Evolutionary conservation across 1,284 basidiomycete genomes (phyloP).

Genomic region (Psilocybe mexicana): DNA sequence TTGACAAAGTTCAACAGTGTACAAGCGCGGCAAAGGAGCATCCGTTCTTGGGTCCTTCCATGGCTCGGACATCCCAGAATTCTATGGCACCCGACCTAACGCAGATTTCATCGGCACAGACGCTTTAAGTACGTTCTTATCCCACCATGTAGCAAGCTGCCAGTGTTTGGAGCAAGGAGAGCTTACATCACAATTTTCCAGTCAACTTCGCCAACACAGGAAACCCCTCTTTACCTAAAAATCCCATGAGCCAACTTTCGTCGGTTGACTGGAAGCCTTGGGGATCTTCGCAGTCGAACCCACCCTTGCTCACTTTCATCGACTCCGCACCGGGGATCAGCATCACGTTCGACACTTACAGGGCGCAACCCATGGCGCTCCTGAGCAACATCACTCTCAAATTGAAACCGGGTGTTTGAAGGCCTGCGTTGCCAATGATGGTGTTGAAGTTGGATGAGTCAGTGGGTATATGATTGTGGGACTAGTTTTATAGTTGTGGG

Average conservation of each 20-base stretch:
- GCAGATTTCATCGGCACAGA: neutral
- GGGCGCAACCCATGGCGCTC: slow-evolving; percentile 1
- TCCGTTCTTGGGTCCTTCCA: neutral
- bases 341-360: slow-evolving; percentile 4
- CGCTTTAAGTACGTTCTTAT: neutral
- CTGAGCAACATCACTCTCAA: neutral
- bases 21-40: neutral
- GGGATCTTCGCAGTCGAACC: slow-evolving; percentile 2
- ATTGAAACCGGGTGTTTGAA: neutral
- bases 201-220: slow-evolving; percentile 20
- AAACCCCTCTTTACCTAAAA: slow-evolving; percentile 17
- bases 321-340: slow-evolving; percentile 4
- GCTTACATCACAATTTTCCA: neutral
- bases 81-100: neutral
- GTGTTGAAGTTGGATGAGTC: neutral
- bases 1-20: neutral
- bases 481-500: neutral
- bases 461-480: neutral
- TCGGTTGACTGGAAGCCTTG: slow-evolving; percentile 6
- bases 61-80: neutral
- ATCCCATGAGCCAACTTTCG: slow-evolving; percentile 5
- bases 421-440: no score
- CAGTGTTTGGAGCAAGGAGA: neutral
- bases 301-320: slow-evolving; percentile 11
- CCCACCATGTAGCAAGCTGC: neutral